Base-by-base conservation (phyloP, 306 rosid genomes). In the Canavalia ensiformis region DNA sequence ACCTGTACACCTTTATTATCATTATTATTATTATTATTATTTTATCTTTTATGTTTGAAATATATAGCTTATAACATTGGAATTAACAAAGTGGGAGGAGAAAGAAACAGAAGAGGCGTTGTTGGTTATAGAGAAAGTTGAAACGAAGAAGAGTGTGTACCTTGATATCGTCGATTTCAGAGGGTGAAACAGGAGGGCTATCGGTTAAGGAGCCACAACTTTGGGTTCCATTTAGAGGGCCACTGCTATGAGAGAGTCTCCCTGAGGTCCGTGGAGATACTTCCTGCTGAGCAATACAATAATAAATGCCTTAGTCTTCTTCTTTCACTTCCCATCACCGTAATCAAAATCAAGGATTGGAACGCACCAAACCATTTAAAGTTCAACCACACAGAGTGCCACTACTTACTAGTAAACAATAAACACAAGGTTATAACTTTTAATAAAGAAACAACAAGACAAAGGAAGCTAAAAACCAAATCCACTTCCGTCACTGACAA, bases 251-350 rank as follows among this genome's bases (percentile, higher is more conserved):
- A 3, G 98, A 93, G 50, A 93, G 87, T 81, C 99, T 82, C 30
- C 99, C 99, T 51, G 98, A 95, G 11, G 98, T 95, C 62, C 98
- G 84, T 25, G 99, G 98, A 3, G 99, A 95, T 0, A 88, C 90
- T 11, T 95, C 99, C 83, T 95, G 93, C 93, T 92, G 87, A 70
- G 8, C 35, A 31, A 41, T 0, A 34, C 0, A 35, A 52, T 1
- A 54, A 39, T 37, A 37, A 35, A 52, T 13, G 13, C 59, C 28
- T 70, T 34, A 28, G 75, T 7, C 0, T 25, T 13, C 2, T 63
- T 11, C 0, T 34, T 1, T 12, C 5, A 42, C 12, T 34, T 0
- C 4, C 25, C 25, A 18, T 18, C 25, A 18, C 25, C 25, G 25
- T 18, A 18, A 18, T 18, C 25, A 18, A 18, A 11, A 64, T 3